Base-by-base conservation (phyloP, 371 early-diverging fungal genomes). In the Apophysomyces trapeziformis region DNA sequence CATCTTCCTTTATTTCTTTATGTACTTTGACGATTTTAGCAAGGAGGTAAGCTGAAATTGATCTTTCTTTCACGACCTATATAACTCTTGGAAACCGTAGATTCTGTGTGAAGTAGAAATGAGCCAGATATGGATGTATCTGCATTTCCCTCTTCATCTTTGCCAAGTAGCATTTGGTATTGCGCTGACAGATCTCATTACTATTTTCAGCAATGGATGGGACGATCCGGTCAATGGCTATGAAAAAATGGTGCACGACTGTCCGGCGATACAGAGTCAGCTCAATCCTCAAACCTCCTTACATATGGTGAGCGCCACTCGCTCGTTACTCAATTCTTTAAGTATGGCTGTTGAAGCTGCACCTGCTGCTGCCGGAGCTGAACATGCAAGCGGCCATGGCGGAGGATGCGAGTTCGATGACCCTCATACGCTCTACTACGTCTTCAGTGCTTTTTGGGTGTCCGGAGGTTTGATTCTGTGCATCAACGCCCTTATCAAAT, bases 81-180 rank as follows among this genome's bases (percentile, higher is more conserved):
- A 43, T 39, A 26, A 44, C 18, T 43, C 13, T 46, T 21, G 16
- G 1, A 18, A 36, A 14, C 36, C 60, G 13, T 56, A 73, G 68
- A 68, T 74, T 14, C 47, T 75, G 16, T 43, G 61, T 9, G 61
- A 68, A 56, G 71, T 75, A 1, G 50, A 74, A 39, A 50, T 82
- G 56, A 83, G 82, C 38, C 85, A 84, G 54, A 71, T 87, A 7
- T 87, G 87, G 87, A 82, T 83, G 0, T 87, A 87, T 58, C 69
- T 87, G 4, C 87, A 87, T 60, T 76, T 87, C 45, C 87, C 87
- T 0, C 69, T 87, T 13, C 87, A 87, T 72, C 61, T 87, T 2
- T 84, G 83, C 56, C 83, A 82, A 63, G 80, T 82, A 26, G 83
- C 80, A 11, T 82, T 82, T 73, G 83, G 83, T 68, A 82, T 82